A percentile compares a stretch with the other conserved stretches of the same genome.
Evolutionary conservation across 1,139 yeast genomes (phyloP).

Genomic region (Hyphopichia fennica): DNA sequence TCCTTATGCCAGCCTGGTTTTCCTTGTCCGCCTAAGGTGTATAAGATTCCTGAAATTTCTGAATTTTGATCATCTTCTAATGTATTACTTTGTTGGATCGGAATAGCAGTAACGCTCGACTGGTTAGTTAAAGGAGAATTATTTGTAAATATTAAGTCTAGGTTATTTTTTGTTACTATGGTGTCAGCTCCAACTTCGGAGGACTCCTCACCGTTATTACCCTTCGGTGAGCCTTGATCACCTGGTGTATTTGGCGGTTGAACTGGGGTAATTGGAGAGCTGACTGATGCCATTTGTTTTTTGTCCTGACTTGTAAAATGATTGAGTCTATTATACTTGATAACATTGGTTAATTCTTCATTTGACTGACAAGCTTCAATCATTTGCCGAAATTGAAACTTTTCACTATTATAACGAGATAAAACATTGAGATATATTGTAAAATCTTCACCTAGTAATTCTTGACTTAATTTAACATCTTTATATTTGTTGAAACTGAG

Average conservation of each 20-base stretch:
- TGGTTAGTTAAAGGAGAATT: background rate
- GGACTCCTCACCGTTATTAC: conserved; percentile 12
- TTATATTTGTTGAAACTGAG: conserved; percentile 21
- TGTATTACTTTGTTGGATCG: background rate
- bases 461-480: conserved; percentile 22
- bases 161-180: conserved; percentile 27
- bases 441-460: conserved; percentile 26
- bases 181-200: background rate
- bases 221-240: background rate
- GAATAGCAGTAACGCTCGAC: conserved; percentile 1
- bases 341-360: conserved; percentile 39
- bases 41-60: conserved; percentile 56
- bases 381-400: conserved; percentile 42
- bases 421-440: conserved; percentile 35
- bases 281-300: background rate
- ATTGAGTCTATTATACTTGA: conserved; percentile 30
- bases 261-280: background rate
- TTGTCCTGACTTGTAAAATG: conserved; percentile 5
- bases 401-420: conserved; percentile 44
- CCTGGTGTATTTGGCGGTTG: background rate
- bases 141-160: conserved; percentile 29
- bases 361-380: conserved; percentile 43
- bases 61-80: conserved; percentile 22
- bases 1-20: conserved; percentile 89
- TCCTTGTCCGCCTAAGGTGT: conserved; percentile 71